Evolutionary conservation across 1,284 basidiomycete species (phyloP).

Genomic region (Ustilago xerochloae): DNA sequence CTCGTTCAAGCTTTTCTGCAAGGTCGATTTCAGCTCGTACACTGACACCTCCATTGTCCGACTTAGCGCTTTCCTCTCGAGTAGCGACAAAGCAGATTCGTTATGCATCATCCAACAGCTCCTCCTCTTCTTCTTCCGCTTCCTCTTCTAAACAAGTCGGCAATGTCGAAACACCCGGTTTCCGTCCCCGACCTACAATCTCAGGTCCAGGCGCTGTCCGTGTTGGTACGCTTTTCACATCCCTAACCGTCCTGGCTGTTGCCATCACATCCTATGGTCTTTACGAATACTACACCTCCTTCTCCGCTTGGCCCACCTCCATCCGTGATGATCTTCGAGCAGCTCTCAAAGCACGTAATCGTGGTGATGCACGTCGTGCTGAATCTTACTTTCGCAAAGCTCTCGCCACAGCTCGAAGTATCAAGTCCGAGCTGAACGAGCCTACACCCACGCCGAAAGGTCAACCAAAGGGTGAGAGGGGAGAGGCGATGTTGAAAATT

Average conservation of each 20-base stretch:
- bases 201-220: slow-evolving; percentile 24
- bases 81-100: background rate
- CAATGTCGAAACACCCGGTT: slow-evolving; percentile 37
- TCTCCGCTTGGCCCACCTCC: slow-evolving; percentile 65
- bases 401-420: slow-evolving; percentile 42
- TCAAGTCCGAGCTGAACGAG: slow-evolving; percentile 47
- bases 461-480: slow-evolving; percentile 2
- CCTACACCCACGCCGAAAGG: slow-evolving; percentile 32
- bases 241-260: slow-evolving; percentile 58
- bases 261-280: slow-evolving; percentile 63
- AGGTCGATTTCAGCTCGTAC: background rate
- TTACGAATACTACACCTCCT: slow-evolving; percentile 66
- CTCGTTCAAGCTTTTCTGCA: background rate
- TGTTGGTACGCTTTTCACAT: slow-evolving; percentile 45
- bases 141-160: slow-evolving; percentile 31
- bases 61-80: background rate
- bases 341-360: slow-evolving; percentile 62
- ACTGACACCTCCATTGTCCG: background rate
- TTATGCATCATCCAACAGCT: slow-evolving; percentile 6
- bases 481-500: slow-evolving; percentile 60
- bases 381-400: slow-evolving; percentile 60
- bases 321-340: slow-evolving; percentile 64
- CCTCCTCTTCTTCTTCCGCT: too few species aligned
- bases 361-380: slow-evolving; percentile 58
- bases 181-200: slow-evolving; percentile 19